Percentiles rank a stretch among this genome's conserved stretches.
These are phyloP conservation scores for Colletotrichum magnum DNA, from an alignment of 2,329 filamentous ascomycete genomes.

Conservation along the genomic window DNA sequence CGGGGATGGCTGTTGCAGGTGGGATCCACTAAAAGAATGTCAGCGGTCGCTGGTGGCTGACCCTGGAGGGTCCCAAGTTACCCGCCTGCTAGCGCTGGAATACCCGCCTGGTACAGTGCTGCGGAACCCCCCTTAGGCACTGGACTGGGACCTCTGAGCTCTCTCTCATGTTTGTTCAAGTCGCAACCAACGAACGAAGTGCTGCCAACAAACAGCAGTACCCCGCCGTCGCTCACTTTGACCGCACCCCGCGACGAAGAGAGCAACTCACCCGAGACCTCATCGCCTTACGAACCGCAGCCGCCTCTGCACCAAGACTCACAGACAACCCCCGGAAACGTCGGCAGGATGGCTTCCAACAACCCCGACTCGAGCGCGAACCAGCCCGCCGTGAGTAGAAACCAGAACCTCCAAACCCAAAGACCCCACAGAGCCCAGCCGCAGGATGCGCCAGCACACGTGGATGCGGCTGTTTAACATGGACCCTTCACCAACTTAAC, in stretches of 20 bases:
- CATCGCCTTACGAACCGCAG: neutral
- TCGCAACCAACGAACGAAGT: constrained; percentile 6
- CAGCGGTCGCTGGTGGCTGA: neutral
- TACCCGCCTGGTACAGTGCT: constrained; percentile 15
- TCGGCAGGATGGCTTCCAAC: constrained; percentile 54
- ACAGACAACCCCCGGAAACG: no score
- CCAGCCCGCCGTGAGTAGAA: constrained; percentile 53
- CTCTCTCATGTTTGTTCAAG: constrained; percentile 2
- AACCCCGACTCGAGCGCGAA: constrained; percentile 51
- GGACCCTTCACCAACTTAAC: neutral
- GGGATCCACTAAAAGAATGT: constrained; percentile 3
- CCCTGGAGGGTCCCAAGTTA: neutral
- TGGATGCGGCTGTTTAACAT: neutral
- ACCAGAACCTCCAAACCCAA: neutral
- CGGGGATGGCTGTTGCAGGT: constrained; percentile 3
- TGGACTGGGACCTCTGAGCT: neutral
- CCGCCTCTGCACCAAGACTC: neutral
- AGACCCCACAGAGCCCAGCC: neutral
- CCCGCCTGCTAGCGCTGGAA: constrained; percentile 3
- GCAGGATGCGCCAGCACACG: no score
- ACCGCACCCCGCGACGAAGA: constrained; percentile 8
- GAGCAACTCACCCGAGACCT: neutral
- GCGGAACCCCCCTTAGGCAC: constrained; percentile 1
- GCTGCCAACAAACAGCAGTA: neutral
- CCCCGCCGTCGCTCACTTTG: constrained; percentile 17